These are phyloP conservation scores for sweet orange (Citrus sinensis) DNA, from an alignment of 345 rosid species.

Conservation along the genomic window DNA sequence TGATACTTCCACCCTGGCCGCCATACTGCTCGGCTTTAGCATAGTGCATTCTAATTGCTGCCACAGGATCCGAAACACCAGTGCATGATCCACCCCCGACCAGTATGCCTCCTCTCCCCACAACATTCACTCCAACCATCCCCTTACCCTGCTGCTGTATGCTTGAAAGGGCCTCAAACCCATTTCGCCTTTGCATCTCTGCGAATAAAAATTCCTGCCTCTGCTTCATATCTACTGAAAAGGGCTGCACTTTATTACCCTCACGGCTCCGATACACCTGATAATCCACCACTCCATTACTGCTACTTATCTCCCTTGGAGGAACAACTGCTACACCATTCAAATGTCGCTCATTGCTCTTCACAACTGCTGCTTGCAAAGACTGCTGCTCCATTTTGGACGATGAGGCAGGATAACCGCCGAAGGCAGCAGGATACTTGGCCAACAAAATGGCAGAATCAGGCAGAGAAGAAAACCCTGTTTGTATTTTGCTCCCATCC, in stretches of 20 bases:
- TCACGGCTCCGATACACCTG: slow-evolving; percentile 39
- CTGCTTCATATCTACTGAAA: slow-evolving; percentile 47
- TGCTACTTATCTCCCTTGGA: slow-evolving; percentile 30
- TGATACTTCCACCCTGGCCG: slow-evolving; percentile 37
- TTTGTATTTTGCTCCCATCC: slow-evolving; percentile 82
- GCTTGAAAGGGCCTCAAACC: slow-evolving; percentile 40
- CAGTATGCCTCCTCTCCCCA: slow-evolving; percentile 39
- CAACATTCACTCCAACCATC: slow-evolving; percentile 44
- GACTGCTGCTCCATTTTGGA: slow-evolving; percentile 41
- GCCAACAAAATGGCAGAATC: slow-evolving; percentile 71
- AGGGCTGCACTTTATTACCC: slow-evolving; percentile 33
- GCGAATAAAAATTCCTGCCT: slow-evolving; percentile 31
- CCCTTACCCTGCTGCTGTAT: slow-evolving; percentile 50
- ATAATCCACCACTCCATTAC: slow-evolving; percentile 44
- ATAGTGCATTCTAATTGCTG: slow-evolving; percentile 56
- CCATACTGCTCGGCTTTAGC: slow-evolving; percentile 43
- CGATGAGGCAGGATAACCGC: slow-evolving; percentile 29
- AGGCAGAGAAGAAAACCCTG: slow-evolving; percentile 69
- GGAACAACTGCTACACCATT: slow-evolving; percentile 33
- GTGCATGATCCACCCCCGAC: slow-evolving; percentile 42
- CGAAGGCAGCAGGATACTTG: slow-evolving; percentile 71
- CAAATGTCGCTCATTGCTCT: slow-evolving; percentile 28
- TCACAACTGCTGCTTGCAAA: slow-evolving; percentile 30
- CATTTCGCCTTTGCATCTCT: slow-evolving; percentile 44
- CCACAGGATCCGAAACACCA: slow-evolving; percentile 58